These are phyloP conservation scores for Candida broadrunensis DNA, from an alignment of 805 yeast genomes.

Conservation along the genomic window DNA sequence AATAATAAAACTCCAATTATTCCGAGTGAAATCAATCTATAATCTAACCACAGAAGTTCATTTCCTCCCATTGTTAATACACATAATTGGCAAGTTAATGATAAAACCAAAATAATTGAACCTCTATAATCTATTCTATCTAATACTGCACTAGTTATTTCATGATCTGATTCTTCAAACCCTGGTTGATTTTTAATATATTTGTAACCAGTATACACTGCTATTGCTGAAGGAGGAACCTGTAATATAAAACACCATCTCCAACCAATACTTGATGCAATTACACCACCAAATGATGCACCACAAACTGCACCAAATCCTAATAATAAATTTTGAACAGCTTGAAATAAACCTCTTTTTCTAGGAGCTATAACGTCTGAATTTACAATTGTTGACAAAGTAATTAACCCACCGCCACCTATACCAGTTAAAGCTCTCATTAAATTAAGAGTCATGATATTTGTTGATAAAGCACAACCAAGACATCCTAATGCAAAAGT, in stretches of 20 bases:
- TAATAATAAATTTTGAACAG: constrained; percentile 33
- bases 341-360: constrained; percentile 39
- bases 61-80: constrained; percentile 23
- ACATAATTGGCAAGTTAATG: constrained; percentile 26
- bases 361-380: constrained; percentile 34
- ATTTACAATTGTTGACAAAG: constrained; percentile 35
- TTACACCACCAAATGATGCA: constrained; percentile 59
- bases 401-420: constrained; percentile 41
- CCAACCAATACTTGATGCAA: constrained; percentile 61
- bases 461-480: constrained; percentile 30
- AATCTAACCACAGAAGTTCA: constrained; percentile 14
- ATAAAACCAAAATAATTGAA: constrained; percentile 25
- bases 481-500: constrained; percentile 33
- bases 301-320: constrained; percentile 60
- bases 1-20: constrained; percentile 11
- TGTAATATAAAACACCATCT: constrained; percentile 56
- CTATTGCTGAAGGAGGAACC: constrained; percentile 47
- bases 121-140: constrained; percentile 33
- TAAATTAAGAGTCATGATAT: constrained; percentile 23
- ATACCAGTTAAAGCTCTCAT: constrained; percentile 38
- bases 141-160: constrained; percentile 5
- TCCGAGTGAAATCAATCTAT: constrained; percentile 9
- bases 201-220: constrained; percentile 29
- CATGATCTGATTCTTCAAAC: constrained; percentile 6
- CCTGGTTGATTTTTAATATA: constrained; percentile 27